Conservation (phyloP, 768 basidiomycete genomes). For the Boletus rubropictus region DNA sequence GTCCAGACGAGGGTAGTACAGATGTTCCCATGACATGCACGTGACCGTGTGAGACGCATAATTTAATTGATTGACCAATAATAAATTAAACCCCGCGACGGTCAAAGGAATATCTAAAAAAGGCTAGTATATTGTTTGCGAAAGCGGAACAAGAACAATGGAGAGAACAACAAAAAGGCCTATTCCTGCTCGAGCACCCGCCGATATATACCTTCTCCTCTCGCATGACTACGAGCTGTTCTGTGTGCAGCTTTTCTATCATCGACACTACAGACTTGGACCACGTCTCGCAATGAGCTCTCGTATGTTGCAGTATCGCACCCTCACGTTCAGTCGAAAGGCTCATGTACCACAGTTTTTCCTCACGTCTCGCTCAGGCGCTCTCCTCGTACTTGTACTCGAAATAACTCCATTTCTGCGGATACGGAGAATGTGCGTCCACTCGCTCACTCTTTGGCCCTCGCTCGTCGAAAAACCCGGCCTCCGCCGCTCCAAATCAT, state of each 20-base stretch:
- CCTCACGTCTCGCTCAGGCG: conserved; percentile 24
- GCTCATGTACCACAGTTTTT: conserved; percentile 16
- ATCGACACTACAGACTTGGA: neutral
- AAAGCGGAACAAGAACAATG: conserved; percentile 26
- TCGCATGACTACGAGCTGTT: conserved; percentile 5
- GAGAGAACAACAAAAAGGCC: conserved; percentile 19
- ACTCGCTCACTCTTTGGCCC: conserved; percentile 4
- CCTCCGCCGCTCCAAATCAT: conserved; percentile 31
- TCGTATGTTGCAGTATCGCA: conserved; percentile 11
- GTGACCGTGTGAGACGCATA: no score
- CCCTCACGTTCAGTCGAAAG: neutral
- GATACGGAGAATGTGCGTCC: conserved; percentile 3
- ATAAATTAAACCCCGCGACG: conserved; percentile 16
- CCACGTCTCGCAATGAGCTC: conserved; percentile 19
- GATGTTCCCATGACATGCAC: no score
- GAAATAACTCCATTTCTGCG: conserved; percentile 16
- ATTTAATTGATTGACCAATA: no score
- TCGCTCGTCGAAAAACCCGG: conserved; percentile 12
- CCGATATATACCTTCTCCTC: conserved; percentile 19
- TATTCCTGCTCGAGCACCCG: conserved; percentile 14
- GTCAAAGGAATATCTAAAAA: conserved; percentile 12
- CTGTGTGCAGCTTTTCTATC: neutral
- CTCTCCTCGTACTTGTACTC: no score
- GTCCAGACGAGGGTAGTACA: no score
- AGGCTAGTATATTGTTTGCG: conserved; percentile 20